Evolutionary conservation across 768 basidiomycete genomes (phyloP), one percentile per base, ranked within the genome.

Genomic region (Trametes cingulata): DNA sequence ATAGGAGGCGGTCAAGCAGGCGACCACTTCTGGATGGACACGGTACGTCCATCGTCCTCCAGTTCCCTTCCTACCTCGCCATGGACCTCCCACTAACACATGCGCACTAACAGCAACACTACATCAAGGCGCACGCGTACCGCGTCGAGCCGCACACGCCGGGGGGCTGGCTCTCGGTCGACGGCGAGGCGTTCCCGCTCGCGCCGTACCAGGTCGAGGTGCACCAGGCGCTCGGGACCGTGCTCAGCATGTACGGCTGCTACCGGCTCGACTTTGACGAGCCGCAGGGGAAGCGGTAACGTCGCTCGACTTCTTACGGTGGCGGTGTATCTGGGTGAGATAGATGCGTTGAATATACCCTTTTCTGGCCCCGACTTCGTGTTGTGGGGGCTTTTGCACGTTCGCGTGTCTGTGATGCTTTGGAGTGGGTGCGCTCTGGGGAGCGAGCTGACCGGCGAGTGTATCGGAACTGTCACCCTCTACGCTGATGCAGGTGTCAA

Each of bases 111-210:
- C 57, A 93, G 91, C 74, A 87, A 67, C 80, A 80, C 49, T 93
- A 91, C 68, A 80, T 83, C 71, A 91, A 92, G 71, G 89, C 85
- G 3, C 75, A 82, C 54, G 86, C 90, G 5, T 91, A 91, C 71
- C 82, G 89, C 22, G 78, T 91, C 29, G 86, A 84, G 68, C 87
- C 90, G 5, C 73, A 83, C 29, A 68, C 76, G 2, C 51, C 74
- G 3, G 77, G 83, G 33, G 88, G 88, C 2, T 74, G 75, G 65
- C 67, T 94, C 17, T 77, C 88, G 14, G 78, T 95, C 17, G 93
- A 95, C 65, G 93, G 93, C 8, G 93, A 95, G 73, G 67, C 74
- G 5, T 87, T 83, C 66, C 88, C 88, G 10, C 88, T 90, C 63
- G 80, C 85, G 68, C 83, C 86, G 67, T 93, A 84, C 68, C 82